Evolutionary conservation across 176 grass and related monocot genomes (phyloP).

Genomic region (Musa itinerans): DNA sequence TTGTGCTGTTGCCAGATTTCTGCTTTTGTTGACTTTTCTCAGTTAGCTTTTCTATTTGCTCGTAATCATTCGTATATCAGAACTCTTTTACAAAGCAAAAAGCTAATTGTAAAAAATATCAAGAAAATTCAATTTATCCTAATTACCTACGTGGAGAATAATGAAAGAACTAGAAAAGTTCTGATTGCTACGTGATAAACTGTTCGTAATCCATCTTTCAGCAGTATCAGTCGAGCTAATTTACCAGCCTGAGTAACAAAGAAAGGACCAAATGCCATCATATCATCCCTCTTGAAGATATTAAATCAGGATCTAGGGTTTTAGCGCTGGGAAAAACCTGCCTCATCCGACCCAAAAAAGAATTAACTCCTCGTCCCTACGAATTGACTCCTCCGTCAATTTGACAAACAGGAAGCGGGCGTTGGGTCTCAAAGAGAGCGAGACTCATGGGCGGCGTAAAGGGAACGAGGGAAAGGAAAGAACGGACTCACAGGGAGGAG

Average conservation of each 20-base stretch:
- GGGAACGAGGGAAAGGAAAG: slow-evolving; percentile 1
- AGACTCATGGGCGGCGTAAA: not conserved
- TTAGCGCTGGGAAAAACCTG: too few species aligned
- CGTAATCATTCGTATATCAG: too few species aligned
- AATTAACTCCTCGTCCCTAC: too few species aligned
- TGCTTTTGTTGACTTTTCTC: too few species aligned
- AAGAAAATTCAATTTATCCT: not conserved
- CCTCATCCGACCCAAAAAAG: too few species aligned
- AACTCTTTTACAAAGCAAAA: too few species aligned
- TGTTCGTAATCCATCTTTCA: not conserved
- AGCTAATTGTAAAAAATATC: too few species aligned
- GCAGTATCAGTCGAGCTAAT: not conserved
- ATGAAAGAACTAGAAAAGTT: not conserved
- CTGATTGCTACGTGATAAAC: not conserved
- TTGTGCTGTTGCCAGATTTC: too few species aligned
- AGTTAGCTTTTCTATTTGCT: too few species aligned
- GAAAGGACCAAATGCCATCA: not conserved
- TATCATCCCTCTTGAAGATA: too few species aligned
- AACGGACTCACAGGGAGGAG: slow-evolving; percentile 25
- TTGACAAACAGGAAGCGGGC: not conserved
- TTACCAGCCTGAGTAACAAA: not conserved
- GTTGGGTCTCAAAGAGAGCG: not conserved
- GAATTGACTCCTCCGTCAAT: not conserved
- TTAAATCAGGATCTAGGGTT: too few species aligned
- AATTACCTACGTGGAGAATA: not conserved